Conservation (phyloP, 805 yeast species). For the Blastobotrys peoriensis region DNA sequence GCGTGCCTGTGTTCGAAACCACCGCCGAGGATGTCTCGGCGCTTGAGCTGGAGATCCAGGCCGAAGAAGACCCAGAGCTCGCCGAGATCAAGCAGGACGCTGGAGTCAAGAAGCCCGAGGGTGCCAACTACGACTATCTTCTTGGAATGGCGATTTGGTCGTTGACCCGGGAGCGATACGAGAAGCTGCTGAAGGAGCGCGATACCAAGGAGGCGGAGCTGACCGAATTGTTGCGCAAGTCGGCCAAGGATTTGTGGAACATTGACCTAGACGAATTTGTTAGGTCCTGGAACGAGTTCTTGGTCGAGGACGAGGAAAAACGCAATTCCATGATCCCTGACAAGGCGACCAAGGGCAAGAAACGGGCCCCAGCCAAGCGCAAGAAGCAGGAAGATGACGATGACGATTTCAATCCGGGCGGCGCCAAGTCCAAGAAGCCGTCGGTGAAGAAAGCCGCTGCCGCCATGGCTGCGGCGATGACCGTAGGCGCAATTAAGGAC, state of each 20-base stretch:
- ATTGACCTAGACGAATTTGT: conserved; percentile 73
- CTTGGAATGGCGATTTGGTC: conserved; percentile 94
- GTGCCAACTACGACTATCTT: conserved; percentile 74
- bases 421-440: conserved; percentile 11
- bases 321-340: conserved; percentile 45
- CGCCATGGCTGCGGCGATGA: conserved; percentile 11
- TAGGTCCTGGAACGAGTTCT: conserved; percentile 58
- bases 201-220: conserved; percentile 69
- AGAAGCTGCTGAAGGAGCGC: conserved; percentile 65
- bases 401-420: conserved; percentile 26
- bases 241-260: conserved; percentile 87
- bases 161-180: conserved; percentile 83
- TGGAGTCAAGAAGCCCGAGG: conserved; percentile 39
- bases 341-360: conserved; percentile 36
- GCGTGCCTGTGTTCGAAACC: conserved; percentile 48
- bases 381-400: conserved; percentile 29
- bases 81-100: conserved; percentile 28
- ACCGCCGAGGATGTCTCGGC: conserved; percentile 27
- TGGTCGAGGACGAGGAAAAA: conserved; percentile 56
- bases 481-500: conserved; percentile 12
- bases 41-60: conserved; percentile 33
- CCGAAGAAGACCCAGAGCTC: conserved; percentile 31
- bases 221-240: conserved; percentile 52
- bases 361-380: conserved; percentile 20
- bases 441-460: conserved; percentile 24